phyloP scores from a whole-genome alignment of 176 grass and related monocot genomes.

The Oryza australiensis region DNA sequence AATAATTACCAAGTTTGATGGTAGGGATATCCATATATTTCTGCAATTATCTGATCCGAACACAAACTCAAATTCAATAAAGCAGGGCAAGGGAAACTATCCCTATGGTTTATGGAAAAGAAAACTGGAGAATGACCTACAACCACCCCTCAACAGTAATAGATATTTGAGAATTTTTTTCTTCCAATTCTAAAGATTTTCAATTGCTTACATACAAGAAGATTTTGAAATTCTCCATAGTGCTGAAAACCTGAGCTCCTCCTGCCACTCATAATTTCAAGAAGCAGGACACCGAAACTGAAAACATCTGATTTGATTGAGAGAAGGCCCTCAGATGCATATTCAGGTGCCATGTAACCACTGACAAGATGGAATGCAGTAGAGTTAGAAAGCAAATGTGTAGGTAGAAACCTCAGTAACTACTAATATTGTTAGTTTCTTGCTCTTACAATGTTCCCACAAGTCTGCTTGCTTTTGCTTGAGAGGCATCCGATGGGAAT shows the following conservation, averaged over 20 bases:
- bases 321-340: constrained; percentile 50
- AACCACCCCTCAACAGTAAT: too few species aligned
- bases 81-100: too few species aligned
- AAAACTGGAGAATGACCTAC: too few species aligned
- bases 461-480: constrained; percentile 44
- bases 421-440: not conserved
- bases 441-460: constrained; percentile 71
- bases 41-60: too few species aligned
- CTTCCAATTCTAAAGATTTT: constrained; percentile 2
- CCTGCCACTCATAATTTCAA: constrained; percentile 61
- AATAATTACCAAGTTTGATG: too few species aligned
- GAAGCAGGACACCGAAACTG: constrained; percentile 57
- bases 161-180: too few species aligned
- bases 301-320: constrained; percentile 69
- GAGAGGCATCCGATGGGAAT: constrained; percentile 41
- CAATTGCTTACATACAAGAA: constrained; percentile 43
- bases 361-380: constrained; percentile 28
- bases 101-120: too few species aligned
- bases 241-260: constrained; percentile 42
- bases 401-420: constrained; percentile 25
- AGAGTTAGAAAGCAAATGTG: constrained; percentile 20
- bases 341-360: too few species aligned
- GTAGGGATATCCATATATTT: too few species aligned
- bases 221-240: constrained; percentile 40
- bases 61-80: too few species aligned